Conservation (phyloP, 495 filamentous ascomycete genomes). For the Platismatia glauca region DNA sequence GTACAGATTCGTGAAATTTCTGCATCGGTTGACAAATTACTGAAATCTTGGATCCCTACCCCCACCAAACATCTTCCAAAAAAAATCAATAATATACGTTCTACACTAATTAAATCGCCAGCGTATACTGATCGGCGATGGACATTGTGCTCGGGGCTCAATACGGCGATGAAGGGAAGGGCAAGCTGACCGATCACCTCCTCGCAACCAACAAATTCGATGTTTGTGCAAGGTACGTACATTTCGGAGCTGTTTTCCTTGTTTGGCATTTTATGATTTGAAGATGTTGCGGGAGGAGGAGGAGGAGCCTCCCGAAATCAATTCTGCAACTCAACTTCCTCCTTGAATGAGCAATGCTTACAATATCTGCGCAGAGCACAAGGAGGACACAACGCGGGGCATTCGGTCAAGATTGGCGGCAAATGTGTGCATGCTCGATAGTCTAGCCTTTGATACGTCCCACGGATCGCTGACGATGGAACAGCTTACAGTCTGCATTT, state of each 20-base stretch:
- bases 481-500: neutral
- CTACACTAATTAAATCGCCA: neutral
- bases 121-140: neutral
- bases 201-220: neutral
- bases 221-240: neutral
- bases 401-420: neutral
- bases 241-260: too few relatives aligned
- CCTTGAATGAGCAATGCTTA: too few relatives aligned
- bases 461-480: neutral
- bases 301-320: too few relatives aligned
- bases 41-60: too few relatives aligned
- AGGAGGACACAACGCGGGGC: neutral
- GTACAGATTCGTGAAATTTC: too few relatives aligned
- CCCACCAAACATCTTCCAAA: too few relatives aligned
- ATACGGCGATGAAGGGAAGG: neutral
- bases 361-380: neutral
- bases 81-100: too few relatives aligned
- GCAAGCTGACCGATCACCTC: neutral
- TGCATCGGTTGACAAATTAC: too few relatives aligned
- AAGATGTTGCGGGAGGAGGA: too few relatives aligned
- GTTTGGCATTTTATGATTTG: too few relatives aligned
- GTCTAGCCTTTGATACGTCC: neutral
- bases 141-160: neutral
- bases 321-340: too few relatives aligned
- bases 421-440: neutral